A percentile compares a stretch with the other conserved stretches of the same genome.
These are phyloP conservation scores for Wickerhamiella qilinensis DNA, from an alignment of 805 yeast genomes.

Conservation along the genomic window DNA sequence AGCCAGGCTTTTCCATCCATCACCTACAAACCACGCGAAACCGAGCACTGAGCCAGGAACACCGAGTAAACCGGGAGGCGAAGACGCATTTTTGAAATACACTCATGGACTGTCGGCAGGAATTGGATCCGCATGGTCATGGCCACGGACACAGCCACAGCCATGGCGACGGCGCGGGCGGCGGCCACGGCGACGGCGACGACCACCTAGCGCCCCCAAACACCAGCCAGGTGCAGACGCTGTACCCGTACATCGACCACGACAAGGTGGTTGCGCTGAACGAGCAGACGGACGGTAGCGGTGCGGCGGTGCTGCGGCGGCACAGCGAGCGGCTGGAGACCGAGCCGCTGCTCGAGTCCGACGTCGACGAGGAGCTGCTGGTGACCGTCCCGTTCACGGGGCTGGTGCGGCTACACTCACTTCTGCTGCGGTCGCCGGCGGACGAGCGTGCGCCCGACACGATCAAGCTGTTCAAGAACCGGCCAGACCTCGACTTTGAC, in stretches of 20 bases:
- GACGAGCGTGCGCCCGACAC: slow-evolving; percentile 50
- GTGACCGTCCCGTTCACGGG: slow-evolving; percentile 69
- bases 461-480: slow-evolving; percentile 60
- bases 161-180: slow-evolving; percentile 9
- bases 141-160: slow-evolving; percentile 8
- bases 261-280: slow-evolving; percentile 50
- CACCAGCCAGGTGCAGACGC: slow-evolving; percentile 41
- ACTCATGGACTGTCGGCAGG: no score
- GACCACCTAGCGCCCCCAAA: slow-evolving; percentile 56
- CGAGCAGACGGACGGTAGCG: slow-evolving; percentile 34
- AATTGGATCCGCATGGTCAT: no score
- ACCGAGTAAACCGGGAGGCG: no score
- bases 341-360: slow-evolving; percentile 38
- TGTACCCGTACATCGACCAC: slow-evolving; percentile 43
- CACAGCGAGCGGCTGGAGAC: slow-evolving; percentile 32
- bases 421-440: slow-evolving; percentile 51
- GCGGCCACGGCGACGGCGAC: slow-evolving; percentile 22
- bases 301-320: slow-evolving; percentile 37
- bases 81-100: no score
- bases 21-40: no score
- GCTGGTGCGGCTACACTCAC: slow-evolving; percentile 54
- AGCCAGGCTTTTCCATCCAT: no score
- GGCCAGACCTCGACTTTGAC: slow-evolving; percentile 56
- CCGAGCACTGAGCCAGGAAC: no score
- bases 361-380: slow-evolving; percentile 69